Percentiles rank a stretch among this genome's conserved stretches.
Conservation (phyloP, 441 rosid genomes). For the Hura crepitans region DNA sequence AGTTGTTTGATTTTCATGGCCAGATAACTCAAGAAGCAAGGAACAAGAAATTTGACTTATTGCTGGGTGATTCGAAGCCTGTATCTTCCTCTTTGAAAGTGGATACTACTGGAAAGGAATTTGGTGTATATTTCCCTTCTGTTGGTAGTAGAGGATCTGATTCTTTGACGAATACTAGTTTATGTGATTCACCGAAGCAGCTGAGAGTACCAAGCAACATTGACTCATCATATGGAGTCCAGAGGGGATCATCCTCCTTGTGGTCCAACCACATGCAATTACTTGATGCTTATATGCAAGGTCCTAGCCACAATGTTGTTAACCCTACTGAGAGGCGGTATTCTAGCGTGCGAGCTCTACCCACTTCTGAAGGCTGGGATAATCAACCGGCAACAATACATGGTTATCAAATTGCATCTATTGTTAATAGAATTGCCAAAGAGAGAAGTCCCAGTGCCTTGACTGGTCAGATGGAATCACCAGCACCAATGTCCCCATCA, state of each 20-base stretch:
- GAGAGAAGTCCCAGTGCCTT: conserved; percentile 46
- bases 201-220: conserved; percentile 45
- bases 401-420: conserved; percentile 66
- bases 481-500: conserved; percentile 43
- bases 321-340: conserved; percentile 59
- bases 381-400: conserved; percentile 83
- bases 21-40: conserved; percentile 63
- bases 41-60: conserved; percentile 51
- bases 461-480: conserved; percentile 54
- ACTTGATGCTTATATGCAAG: conserved; percentile 52
- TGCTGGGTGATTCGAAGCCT: conserved; percentile 51
- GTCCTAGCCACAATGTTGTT: conserved; percentile 36
- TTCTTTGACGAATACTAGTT: conserved; percentile 37
- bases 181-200: conserved; percentile 57
- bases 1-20: conserved; percentile 77
- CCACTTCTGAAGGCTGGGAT: conserved; percentile 56
- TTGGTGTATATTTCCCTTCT: conserved; percentile 43
- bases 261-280: conserved; percentile 54
- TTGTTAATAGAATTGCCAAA: conserved; percentile 47
- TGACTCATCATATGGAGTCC: conserved; percentile 60
- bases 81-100: conserved; percentile 37
- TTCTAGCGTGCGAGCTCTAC: conserved; percentile 56
- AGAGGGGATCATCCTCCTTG: conserved; percentile 48
- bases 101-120: conserved; percentile 51
- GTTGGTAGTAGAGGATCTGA: conserved; percentile 55